A percentile compares a stretch with the other conserved stretches of the same genome.
These are phyloP conservation scores for Allomyces macrogynus DNA, from an alignment of 192 early-diverging fungal species.

Conservation along the genomic window DNA sequence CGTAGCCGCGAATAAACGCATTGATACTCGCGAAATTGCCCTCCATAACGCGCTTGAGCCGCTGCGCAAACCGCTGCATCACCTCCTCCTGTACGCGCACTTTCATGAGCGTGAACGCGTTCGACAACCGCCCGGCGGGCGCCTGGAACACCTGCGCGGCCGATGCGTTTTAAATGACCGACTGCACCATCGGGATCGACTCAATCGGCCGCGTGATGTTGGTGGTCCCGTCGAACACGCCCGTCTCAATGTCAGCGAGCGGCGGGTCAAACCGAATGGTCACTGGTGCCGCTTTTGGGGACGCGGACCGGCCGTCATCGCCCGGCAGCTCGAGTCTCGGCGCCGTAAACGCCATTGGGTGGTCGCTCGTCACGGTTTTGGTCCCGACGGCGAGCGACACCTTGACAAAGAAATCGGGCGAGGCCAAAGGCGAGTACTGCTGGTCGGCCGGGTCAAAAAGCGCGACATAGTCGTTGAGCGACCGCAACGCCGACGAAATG, in stretches of 20 bases:
- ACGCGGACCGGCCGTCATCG: conserved; percentile 14
- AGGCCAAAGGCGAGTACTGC: conserved; percentile 1
- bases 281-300: conserved; percentile 8
- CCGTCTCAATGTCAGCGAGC: conserved; percentile 23
- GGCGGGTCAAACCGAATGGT: conserved; percentile 30
- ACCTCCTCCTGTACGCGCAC: conserved; percentile 15
- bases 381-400: not conserved
- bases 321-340: conserved; percentile 12
- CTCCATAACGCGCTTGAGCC: conserved; percentile 18
- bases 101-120: conserved; percentile 5
- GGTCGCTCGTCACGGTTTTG: no score
- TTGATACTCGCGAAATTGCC: no score
- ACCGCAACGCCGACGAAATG: conserved; percentile 14
- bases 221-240: conserved; percentile 20
- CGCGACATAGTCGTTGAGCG: conserved; percentile 17
- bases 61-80: conserved; percentile 10
- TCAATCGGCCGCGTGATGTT: conserved; percentile 26
- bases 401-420: conserved; percentile 4
- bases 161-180: conserved; percentile 9
- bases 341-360: conserved; percentile 5
- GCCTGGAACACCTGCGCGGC: not conserved
- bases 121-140: conserved; percentile 5
- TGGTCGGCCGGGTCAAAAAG: conserved; percentile 17
- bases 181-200: conserved; percentile 22
- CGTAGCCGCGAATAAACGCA: conserved; percentile 16